Evolutionary conservation across 495 filamentous ascomycete genomes (phyloP).

Genomic region (Neurospora cerealis): DNA sequence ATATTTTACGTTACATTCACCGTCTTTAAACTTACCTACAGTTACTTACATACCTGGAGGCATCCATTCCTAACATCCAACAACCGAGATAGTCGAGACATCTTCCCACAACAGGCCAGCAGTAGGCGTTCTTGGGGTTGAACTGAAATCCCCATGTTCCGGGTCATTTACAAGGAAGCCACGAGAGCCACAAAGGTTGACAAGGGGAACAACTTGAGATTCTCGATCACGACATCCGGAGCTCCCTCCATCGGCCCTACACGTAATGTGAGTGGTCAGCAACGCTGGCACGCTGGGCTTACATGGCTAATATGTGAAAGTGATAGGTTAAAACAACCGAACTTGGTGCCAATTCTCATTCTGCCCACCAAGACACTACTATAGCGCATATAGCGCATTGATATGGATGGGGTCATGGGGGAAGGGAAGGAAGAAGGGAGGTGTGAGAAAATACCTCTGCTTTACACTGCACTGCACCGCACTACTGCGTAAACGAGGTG

Average conservation of each 20-base stretch:
- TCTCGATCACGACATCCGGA: neutral
- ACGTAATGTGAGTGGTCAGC: neutral
- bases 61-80: neutral
- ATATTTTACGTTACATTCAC: neutral
- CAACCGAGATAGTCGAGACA: neutral
- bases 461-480: neutral
- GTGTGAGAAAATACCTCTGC: too few species aligned
- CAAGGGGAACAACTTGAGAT: neutral
- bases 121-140: neutral
- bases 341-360: neutral
- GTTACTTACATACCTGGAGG: neutral
- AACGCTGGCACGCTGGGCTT: neutral
- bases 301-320: neutral
- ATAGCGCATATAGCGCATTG: neutral
- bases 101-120: neutral
- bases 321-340: neutral
- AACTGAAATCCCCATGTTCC: neutral
- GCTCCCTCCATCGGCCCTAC: neutral
- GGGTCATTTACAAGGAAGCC: neutral
- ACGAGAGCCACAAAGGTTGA: neutral
- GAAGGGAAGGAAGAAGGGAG: neutral
- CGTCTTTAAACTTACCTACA: neutral
- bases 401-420: neutral
- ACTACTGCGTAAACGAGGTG: neutral
- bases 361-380: neutral